Conservation (phyloP, 1,139 yeast species). For the Yamadazyma siamensis region DNA sequence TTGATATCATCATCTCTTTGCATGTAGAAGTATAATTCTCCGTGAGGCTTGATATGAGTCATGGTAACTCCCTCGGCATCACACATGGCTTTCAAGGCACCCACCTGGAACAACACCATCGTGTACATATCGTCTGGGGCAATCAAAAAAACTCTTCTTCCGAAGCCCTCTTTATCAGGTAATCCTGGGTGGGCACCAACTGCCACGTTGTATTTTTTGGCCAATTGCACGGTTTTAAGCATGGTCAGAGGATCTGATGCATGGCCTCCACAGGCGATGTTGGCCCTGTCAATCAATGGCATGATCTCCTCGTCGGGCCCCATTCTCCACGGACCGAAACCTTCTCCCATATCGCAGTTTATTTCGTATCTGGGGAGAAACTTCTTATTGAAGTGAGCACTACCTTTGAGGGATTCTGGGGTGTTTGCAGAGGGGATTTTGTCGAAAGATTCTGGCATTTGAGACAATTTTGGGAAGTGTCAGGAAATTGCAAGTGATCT, state of each 20-base stretch:
- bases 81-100: slow-evolving; percentile 34
- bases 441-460: no score
- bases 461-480: background rate
- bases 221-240: slow-evolving; percentile 28
- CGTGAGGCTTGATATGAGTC: slow-evolving; percentile 35
- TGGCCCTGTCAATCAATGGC: slow-evolving; percentile 36
- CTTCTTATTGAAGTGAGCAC: slow-evolving; percentile 12
- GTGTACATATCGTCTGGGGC: slow-evolving; percentile 32
- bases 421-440: slow-evolving; percentile 9
- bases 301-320: slow-evolving; percentile 38
- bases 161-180: slow-evolving; percentile 35
- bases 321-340: slow-evolving; percentile 34
- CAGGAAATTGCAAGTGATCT: no score
- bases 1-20: slow-evolving; percentile 30
- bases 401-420: slow-evolving; percentile 12
- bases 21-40: slow-evolving; percentile 33
- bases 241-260: slow-evolving; percentile 35
- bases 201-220: slow-evolving; percentile 27
- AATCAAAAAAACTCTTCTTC: slow-evolving; percentile 30
- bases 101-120: slow-evolving; percentile 33
- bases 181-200: slow-evolving; percentile 39
- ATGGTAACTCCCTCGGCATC: slow-evolving; percentile 31
- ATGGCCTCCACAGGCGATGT: slow-evolving; percentile 38
- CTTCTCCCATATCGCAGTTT: slow-evolving; percentile 39
- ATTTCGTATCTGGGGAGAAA: slow-evolving; percentile 20